Conservation (phyloP, 495 filamentous ascomycete species). For the Tuber melanosporum region DNA sequence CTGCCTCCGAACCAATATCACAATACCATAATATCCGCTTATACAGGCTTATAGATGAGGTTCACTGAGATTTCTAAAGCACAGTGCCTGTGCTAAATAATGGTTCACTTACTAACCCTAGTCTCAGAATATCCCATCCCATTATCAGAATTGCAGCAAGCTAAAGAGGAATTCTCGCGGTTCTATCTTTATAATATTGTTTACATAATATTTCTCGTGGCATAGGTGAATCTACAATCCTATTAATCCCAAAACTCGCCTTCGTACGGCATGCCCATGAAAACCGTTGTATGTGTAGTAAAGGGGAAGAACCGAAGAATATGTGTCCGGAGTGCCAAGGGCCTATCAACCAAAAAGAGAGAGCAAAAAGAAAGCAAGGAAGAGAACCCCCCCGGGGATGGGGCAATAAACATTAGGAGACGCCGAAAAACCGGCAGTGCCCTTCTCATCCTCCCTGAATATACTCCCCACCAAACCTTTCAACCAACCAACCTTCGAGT, state of each 20-base stretch:
- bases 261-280: neutral
- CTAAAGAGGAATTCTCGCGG: neutral
- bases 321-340: neutral
- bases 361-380: conserved; percentile 12
- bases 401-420: conserved; percentile 15
- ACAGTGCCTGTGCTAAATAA: neutral
- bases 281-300: neutral
- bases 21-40: neutral
- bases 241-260: neutral
- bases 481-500: neutral
- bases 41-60: neutral
- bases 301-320: neutral
- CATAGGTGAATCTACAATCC: conserved; percentile 1
- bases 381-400: neutral
- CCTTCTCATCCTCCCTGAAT: conserved; percentile 4
- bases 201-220: conserved; percentile 1
- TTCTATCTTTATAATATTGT: neutral
- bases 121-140: neutral
- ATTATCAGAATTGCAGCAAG: neutral
- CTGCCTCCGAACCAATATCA: neutral
- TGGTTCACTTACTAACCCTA: neutral
- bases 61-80: neutral
- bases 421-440: conserved; percentile 23
- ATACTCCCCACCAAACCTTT: conserved; percentile 3
- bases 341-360: conserved; percentile 6